phyloP scores from a whole-genome alignment of 345 rosid species.

The Physaria fendleri region DNA sequence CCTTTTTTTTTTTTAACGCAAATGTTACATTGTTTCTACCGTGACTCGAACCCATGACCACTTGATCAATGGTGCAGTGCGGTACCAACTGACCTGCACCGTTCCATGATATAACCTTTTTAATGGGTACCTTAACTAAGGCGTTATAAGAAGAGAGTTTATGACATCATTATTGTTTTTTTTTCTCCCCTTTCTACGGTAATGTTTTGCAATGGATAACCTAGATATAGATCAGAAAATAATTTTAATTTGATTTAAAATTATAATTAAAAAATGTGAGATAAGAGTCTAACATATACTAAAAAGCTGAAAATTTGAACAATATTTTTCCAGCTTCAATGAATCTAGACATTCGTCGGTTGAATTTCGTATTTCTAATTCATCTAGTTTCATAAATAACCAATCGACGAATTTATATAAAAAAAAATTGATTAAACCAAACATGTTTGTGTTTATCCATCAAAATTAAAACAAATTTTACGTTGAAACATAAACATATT shows the following conservation, averaged over 20 bases:
- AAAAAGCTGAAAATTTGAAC: background rate
- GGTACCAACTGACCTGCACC: too few species aligned
- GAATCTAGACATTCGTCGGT: background rate
- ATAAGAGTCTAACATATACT: background rate
- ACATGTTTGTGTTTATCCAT: conserved; percentile 8
- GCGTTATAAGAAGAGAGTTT: background rate
- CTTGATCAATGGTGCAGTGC: too few species aligned
- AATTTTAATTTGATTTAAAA: background rate
- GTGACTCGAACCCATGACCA: too few species aligned
- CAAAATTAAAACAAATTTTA: too few species aligned
- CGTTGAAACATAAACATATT: too few species aligned
- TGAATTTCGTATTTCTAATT: background rate
- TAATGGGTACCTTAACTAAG: background rate
- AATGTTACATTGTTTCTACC: too few species aligned
- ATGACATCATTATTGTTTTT: background rate
- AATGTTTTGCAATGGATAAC: background rate
- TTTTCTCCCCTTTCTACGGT: background rate
- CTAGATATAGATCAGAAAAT: background rate
- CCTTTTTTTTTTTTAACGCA: too few species aligned
- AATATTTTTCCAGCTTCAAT: background rate
- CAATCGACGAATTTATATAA: background rate
- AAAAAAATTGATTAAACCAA: background rate
- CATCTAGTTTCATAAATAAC: background rate
- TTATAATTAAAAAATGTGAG: background rate
- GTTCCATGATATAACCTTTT: too few species aligned